These are phyloP conservation scores for Salix suchowensis DNA, from an alignment of 345 rosid species.

Conservation along the genomic window DNA sequence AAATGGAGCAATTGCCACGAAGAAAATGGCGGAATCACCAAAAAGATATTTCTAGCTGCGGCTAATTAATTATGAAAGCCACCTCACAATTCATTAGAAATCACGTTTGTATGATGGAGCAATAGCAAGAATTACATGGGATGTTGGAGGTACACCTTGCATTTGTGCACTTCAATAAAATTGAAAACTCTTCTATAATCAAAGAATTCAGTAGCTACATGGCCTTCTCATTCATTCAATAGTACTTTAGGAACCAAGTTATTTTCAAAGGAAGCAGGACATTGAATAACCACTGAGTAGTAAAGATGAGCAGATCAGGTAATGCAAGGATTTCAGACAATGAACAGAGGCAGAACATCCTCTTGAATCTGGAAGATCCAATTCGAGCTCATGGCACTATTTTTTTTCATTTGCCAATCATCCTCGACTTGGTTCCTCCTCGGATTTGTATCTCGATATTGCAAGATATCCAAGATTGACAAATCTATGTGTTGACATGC, in stretches of 20 bases:
- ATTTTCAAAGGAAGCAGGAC: not conserved
- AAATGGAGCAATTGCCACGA: not conserved
- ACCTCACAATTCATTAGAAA: not conserved
- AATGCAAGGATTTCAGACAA: not conserved
- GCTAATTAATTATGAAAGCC: not conserved
- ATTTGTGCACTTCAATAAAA: not conserved
- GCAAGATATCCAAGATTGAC: not conserved
- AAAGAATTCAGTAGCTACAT: not conserved
- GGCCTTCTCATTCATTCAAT: not conserved
- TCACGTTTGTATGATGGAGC: not conserved
- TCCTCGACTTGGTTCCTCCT: not conserved
- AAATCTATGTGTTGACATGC: not conserved
- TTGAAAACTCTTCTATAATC: not conserved
- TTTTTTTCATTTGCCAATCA: not conserved
- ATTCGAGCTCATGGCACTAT: not conserved
- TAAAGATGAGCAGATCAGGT: not conserved
- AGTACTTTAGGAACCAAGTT: not conserved
- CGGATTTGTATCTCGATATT: not conserved
- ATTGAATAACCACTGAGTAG: not conserved
- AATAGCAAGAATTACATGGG: not conserved
- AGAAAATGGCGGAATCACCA: not conserved
- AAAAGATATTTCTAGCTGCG: not conserved
- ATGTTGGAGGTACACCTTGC: not conserved
- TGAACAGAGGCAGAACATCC: not conserved
- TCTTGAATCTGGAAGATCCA: not conserved